Evolutionary conservation across 306 rosid species (phyloP), one percentile per base, ranked within the genome.

Genomic region (Cicer pinnatifidum): DNA sequence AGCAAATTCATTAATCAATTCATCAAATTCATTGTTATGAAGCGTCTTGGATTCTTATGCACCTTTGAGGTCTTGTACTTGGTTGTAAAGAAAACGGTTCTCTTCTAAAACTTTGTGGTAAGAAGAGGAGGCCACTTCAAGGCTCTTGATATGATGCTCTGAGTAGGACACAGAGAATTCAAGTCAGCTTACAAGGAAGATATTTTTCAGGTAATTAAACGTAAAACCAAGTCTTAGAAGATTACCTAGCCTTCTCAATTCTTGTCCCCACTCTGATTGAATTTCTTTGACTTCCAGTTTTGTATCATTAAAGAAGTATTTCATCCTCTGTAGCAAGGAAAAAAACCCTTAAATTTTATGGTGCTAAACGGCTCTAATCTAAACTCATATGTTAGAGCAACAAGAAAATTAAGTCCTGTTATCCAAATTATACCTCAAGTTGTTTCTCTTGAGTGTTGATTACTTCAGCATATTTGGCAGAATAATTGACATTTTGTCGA

Each of bases 31-130:
- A 64, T 28, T 50, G 40, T 54, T 16, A 23, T 9, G 63, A 71
- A 51, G 53, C 23, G 1, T 78, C 23, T 7, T 69, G 4, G 39
- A 73, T 69, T 73, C 71, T 62, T 73, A 13, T 68, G 47, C 45
- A 95, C 99, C 99, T 90, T 92, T 95, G 71, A 95, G 96, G 83
- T 95, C 99, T 83, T 95, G 99, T 71, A 95, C 95, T 90, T 88
- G 97, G 86, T 95, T 95, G 92, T 87, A 91, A 41, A 95, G 93
- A 69, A 67, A 47, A 37, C 99, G 96, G 44, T 95, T 95, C 81
- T 95, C 99, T 82, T 91, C 97, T 7, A 95, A 85, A 67, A 95
- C 92, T 78, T 82, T 85, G 72, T 95, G 92, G 85, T 95, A 95
- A 78, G 97, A 95, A 73, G 90, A 84, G 64, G 99, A 89, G 54